Percentiles rank a stretch among this genome's conserved stretches.
phyloP scores from a whole-genome alignment of 495 filamentous ascomycete species.

The Trichoderma asperelloides region DNA sequence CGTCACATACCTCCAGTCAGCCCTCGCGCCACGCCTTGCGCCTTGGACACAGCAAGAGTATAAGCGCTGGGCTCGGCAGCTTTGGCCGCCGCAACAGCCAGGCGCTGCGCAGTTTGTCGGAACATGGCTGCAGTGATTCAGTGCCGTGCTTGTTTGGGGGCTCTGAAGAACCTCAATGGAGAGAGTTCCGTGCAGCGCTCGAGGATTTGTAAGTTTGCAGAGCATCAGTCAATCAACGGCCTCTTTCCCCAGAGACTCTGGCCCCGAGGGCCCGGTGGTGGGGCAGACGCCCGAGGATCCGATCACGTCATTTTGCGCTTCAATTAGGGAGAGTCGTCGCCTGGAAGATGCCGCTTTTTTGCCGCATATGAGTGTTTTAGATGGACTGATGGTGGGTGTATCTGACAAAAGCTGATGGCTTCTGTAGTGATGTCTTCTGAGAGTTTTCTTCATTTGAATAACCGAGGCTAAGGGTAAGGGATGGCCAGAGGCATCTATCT shows the following conservation, averaged over 20 bases:
- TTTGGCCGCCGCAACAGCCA: constrained; percentile 40
- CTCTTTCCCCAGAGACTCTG: neutral
- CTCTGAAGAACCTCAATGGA: neutral
- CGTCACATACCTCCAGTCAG: constrained; percentile 67
- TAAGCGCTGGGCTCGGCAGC: constrained; percentile 28
- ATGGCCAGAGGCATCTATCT: no score
- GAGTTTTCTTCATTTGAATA: neutral
- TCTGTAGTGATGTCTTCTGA: neutral
- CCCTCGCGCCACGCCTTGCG: constrained; percentile 75
- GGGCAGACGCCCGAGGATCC: constrained; percentile 9
- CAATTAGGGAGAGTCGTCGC: constrained; percentile 4
- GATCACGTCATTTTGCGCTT: constrained; percentile 15
- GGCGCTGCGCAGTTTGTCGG: constrained; percentile 40
- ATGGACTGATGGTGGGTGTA: no score
- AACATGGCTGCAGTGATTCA: constrained; percentile 30
- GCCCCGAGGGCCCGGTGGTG: neutral
- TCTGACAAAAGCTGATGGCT: no score
- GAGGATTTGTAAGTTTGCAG: neutral
- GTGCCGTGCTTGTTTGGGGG: no score
- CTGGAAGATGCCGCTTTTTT: neutral
- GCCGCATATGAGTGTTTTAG: no score
- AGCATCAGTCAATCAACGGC: neutral
- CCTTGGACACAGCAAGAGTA: constrained; percentile 55
- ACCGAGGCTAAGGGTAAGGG: no score
- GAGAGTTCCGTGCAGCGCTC: no score